These are phyloP conservation scores for Termitomyces eurrhizus DNA, from an alignment of 768 basidiomycete genomes.

Conservation along the genomic window DNA sequence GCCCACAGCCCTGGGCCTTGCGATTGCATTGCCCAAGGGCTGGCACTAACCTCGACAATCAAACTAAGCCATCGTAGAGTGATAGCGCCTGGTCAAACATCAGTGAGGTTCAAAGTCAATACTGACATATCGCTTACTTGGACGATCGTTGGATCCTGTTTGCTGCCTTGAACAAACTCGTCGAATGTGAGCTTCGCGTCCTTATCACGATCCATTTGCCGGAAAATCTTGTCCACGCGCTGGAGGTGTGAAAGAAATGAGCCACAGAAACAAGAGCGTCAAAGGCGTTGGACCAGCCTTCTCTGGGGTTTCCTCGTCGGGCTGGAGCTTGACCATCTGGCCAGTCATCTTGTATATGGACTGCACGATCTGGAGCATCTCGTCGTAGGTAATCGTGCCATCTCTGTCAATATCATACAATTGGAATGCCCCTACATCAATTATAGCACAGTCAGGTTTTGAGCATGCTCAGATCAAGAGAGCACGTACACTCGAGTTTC, in stretches of 20 bases:
- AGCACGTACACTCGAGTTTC: conserved; percentile 89
- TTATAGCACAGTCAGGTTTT: conserved; percentile 17
- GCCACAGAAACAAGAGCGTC: conserved; percentile 7
- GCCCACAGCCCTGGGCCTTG: neutral
- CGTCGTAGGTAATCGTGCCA: conserved; percentile 95
- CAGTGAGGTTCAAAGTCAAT: neutral
- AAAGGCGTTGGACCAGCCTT: conserved; percentile 53
- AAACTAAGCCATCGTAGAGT: conserved; percentile 79
- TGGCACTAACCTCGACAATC: neutral
- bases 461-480: conserved; percentile 8
- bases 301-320: conserved; percentile 99
- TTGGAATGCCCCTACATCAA: conserved; percentile 92
- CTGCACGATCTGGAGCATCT: conserved; percentile 98
- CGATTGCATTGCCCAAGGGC: neutral
- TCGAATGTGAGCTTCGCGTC: conserved; percentile 92
- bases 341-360: conserved; percentile 99
- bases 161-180: conserved; percentile 97
- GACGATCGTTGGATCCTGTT: conserved; percentile 98
- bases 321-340: conserved; percentile 97
- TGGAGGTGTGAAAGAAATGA: conserved; percentile 27
- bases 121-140: conserved; percentile 51
- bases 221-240: conserved; percentile 99
- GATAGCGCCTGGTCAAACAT: conserved; percentile 69
- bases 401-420: conserved; percentile 99
- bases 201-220: conserved; percentile 95